Conservation (phyloP, 2,329 filamentous ascomycete genomes). For the Corynespora cassiicola region DNA sequence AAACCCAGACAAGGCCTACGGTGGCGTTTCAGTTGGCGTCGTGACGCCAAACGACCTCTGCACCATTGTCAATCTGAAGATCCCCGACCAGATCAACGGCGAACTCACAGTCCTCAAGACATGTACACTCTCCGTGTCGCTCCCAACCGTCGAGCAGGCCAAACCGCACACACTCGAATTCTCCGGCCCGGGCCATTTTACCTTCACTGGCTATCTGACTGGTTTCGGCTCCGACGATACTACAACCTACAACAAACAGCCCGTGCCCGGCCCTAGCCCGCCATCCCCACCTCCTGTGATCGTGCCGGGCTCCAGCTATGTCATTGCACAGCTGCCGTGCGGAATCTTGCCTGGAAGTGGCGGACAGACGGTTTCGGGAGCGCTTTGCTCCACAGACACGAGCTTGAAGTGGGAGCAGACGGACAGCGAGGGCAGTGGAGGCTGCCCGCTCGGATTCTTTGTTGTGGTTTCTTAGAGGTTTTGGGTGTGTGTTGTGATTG, state of each 20-base stretch:
- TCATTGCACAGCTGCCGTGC: conserved; percentile 20
- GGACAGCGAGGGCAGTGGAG: conserved; percentile 6
- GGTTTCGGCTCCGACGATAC: conserved; percentile 16
- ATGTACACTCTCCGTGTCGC: conserved; percentile 20
- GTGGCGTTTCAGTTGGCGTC: conserved; percentile 15
- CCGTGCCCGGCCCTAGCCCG: conserved; percentile 20
- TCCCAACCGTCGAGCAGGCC: conserved; percentile 16
- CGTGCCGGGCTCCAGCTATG: conserved; percentile 22
- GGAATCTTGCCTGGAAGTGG: conserved; percentile 16
- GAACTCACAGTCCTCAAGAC: conserved; percentile 18
- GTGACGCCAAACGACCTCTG: conserved; percentile 22
- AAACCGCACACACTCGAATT: conserved; percentile 13
- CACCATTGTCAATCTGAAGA: conserved; percentile 24
- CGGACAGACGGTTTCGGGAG: conserved; percentile 18
- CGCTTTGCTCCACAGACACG: conserved; percentile 24
- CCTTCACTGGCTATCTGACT: conserved; percentile 23
- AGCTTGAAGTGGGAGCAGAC: conserved; percentile 24
- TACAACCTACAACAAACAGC: conserved; percentile 27
- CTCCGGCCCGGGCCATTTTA: conserved; percentile 21
- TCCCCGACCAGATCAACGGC: conserved; percentile 17
- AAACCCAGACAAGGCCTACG: conserved; percentile 18
- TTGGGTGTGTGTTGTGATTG: too few species aligned
- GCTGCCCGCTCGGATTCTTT: conserved; percentile 26
- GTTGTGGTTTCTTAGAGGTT: conserved; percentile 17
- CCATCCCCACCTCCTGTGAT: conserved; percentile 21